phyloP scores from a whole-genome alignment of 495 filamentous ascomycete genomes.

The Annulohypoxylon maeteangense region DNA sequence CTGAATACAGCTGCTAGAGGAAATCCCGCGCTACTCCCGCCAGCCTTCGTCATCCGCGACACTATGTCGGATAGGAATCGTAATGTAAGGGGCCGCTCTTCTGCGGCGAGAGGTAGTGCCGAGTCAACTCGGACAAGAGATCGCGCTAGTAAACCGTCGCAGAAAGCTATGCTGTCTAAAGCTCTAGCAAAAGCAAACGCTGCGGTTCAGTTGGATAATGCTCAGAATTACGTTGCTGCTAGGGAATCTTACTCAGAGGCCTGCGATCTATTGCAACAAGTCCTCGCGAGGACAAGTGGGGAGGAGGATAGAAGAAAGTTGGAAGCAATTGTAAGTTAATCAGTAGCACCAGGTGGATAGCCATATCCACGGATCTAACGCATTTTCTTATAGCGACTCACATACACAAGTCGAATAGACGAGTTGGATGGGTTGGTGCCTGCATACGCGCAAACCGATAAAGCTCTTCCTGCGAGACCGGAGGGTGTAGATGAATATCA shows the following conservation, averaged over 20 bases:
- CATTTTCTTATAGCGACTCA: slow-evolving; percentile 70
- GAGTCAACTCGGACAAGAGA: slow-evolving; percentile 50
- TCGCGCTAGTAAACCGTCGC: slow-evolving; percentile 64
- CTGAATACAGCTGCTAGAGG: slow-evolving; percentile 23
- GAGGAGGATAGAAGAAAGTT: slow-evolving; percentile 89
- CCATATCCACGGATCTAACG: slow-evolving; percentile 11
- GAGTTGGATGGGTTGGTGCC: slow-evolving; percentile 80
- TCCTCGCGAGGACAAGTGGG: slow-evolving; percentile 83
- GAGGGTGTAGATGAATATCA: slow-evolving; percentile 71
- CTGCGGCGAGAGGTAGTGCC: slow-evolving; percentile 53
- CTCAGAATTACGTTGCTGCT: slow-evolving; percentile 91
- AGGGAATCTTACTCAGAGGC: slow-evolving; percentile 93
- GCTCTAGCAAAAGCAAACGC: slow-evolving; percentile 95
- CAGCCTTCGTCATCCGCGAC: slow-evolving; percentile 41
- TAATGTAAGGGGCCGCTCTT: slow-evolving; percentile 62
- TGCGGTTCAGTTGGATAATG: slow-evolving; percentile 93
- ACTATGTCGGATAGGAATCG: slow-evolving; percentile 48
- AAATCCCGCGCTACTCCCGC: slow-evolving; percentile 36
- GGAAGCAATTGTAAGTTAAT: slow-evolving; percentile 84
- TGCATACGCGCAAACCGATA: slow-evolving; percentile 66
- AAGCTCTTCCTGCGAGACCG: slow-evolving; percentile 82
- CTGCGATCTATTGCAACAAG: slow-evolving; percentile 84
- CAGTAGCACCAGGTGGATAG: neutral
- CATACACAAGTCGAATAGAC: slow-evolving; percentile 86
- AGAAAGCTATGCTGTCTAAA: slow-evolving; percentile 96